Percentiles rank a stretch among this genome's conserved stretches.
phyloP scores from a whole-genome alignment of 257 asterid species.

The Scutellaria minor region DNA sequence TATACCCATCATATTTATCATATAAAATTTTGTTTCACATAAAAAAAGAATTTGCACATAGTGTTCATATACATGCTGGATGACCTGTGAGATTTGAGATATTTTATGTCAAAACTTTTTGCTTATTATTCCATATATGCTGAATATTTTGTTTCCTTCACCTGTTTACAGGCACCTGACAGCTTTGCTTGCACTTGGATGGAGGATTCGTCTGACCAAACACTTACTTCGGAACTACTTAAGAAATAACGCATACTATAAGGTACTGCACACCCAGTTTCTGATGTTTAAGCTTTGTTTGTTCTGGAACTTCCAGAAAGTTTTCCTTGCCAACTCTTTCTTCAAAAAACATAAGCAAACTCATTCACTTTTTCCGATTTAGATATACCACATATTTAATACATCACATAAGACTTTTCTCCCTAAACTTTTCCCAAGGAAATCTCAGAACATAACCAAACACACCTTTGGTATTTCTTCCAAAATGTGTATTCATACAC shows the following conservation, averaged over 20 bases:
- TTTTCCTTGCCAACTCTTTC: not conserved
- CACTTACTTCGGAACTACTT: constrained; percentile 83
- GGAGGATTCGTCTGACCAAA: constrained; percentile 96
- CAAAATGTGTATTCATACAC: not conserved
- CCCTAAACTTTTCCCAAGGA: not conserved
- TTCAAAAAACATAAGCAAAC: not conserved
- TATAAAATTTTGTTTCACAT: too few relatives aligned
- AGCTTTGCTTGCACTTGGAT: constrained; percentile 90
- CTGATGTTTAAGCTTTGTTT: not conserved
- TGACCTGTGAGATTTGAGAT: constrained; percentile 2
- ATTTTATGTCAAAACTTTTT: constrained; percentile 25
- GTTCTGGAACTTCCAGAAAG: not conserved
- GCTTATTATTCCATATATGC: constrained; percentile 11
- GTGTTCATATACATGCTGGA: constrained; percentile 6
- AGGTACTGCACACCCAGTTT: constrained; percentile 55
- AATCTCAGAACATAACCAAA: not conserved
- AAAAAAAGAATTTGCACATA: not conserved
- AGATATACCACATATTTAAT: not conserved
- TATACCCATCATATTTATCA: too few relatives aligned
- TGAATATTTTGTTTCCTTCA: constrained; percentile 11
- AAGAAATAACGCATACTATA: constrained; percentile 87
- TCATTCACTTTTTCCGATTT: not conserved
- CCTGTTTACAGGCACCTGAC: constrained; percentile 76
- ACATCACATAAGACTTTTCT: not conserved
- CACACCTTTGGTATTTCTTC: not conserved